These are phyloP conservation scores for Daldinia vernicosa DNA, from an alignment of 495 filamentous ascomycete species.

Conservation along the genomic window DNA sequence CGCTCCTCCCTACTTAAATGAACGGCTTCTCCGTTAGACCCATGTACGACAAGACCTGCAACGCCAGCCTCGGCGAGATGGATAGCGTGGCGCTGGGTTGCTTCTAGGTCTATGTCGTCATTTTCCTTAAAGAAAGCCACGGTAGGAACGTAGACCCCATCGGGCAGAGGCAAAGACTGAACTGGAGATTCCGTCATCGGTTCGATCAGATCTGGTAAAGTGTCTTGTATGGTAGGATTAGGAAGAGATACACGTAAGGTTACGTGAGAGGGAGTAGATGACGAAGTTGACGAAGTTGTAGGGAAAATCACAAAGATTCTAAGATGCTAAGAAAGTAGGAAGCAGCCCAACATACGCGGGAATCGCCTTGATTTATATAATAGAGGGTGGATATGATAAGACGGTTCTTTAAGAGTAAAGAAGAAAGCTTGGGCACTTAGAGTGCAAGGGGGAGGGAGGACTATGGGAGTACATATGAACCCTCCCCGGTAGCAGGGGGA, in stretches of 20 bases:
- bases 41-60: conserved; percentile 78
- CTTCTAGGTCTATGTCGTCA: conserved; percentile 71
- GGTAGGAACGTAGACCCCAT: conserved; percentile 74
- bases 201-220: conserved; percentile 6
- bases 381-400: neutral
- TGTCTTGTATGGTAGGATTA: neutral
- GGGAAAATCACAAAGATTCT: neutral
- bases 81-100: conserved; percentile 73
- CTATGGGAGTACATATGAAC: conserved; percentile 26
- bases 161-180: conserved; percentile 43
- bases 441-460: conserved; percentile 4
- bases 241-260: neutral
- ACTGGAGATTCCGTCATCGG: conserved; percentile 39
- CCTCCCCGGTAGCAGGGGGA: conserved; percentile 13
- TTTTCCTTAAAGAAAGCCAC: conserved; percentile 70
- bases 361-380: conserved; percentile 1
- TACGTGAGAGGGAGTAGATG: neutral
- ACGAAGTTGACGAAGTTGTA: neutral
- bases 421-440: conserved; percentile 2
- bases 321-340: conserved; percentile 1
- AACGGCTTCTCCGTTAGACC: conserved; percentile 89
- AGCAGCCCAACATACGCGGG: conserved; percentile 2
- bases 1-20: conserved; percentile 78
- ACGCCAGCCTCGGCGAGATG: conserved; percentile 76
- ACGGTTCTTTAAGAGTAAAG: neutral